Base-by-base conservation (phyloP, 768 basidiomycete species). In the Suillus bovinus region DNA sequence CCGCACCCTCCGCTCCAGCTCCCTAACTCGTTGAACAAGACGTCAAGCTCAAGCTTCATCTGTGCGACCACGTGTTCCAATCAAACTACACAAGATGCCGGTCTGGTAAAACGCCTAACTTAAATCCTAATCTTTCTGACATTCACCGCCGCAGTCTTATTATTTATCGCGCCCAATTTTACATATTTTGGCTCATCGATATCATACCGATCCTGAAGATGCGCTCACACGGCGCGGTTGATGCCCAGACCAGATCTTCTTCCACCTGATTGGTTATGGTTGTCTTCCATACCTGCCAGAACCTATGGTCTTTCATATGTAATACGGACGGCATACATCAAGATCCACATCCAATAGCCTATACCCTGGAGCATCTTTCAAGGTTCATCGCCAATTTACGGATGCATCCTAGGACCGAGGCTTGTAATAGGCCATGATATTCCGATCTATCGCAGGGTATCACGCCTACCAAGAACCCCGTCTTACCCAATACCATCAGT, bases 21-120 rank as follows among this genome's bases (percentile, higher is more conserved):
- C 61, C 56, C 49, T 10, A 49, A 34, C 61, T 46, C 33, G 57
- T 47, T 59, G 42, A 58, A 29, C n/a, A 53, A 47, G 29, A 53
- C 41, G 47, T 58, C 41, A 42, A 31, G 2, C 20, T 39, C 56
- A 44, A 58, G 16, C 56, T 34, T 33, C 22, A 59, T 46, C 41
- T 8, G 17, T 14, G 9, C 42, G 47, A 33, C 53, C 64, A 59
- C 58, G 58, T 63, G 64, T 55, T 38, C 24, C 39, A 36, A 34
- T 38, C 20, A 27, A 49, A 62, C 36, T 9, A 34, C 13, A 59
- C 47, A 47, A 47, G 47, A 50, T 34, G 36, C 64, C 65, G 64
- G 65, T 20, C 61, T 71, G 68, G 58, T 58, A 66, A 73, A 72
- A 73, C 66, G 73, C 66, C 62, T 73, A 72, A 73, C 68, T 61